phyloP scores from a whole-genome alignment of 371 early-diverging fungal species.

The Rhizomucor pusillus region DNA sequence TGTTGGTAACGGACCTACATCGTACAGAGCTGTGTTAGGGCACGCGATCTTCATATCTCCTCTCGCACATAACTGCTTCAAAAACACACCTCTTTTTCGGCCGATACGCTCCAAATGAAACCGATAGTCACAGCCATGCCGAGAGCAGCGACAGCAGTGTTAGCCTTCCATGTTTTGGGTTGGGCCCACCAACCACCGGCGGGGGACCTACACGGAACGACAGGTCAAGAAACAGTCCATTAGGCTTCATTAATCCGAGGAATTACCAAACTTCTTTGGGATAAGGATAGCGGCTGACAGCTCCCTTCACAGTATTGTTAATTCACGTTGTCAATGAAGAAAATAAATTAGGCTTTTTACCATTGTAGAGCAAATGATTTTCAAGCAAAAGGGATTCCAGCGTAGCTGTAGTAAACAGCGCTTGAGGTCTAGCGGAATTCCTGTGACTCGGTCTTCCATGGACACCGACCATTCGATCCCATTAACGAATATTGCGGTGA shows the following conservation, averaged over 20 bases:
- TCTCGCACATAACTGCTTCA: not conserved
- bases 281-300: constrained; percentile 59
- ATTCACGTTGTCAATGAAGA: too few relatives aligned
- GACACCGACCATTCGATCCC: too few relatives aligned
- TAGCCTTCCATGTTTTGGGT: constrained; percentile 79
- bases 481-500: too few relatives aligned
- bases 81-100: constrained; percentile 71
- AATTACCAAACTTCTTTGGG: constrained; percentile 65
- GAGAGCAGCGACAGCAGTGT: constrained; percentile 70
- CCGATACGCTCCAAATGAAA: constrained; percentile 75
- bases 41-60: not conserved
- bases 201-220: constrained; percentile 52
- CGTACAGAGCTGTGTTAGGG: not conserved
- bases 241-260: not conserved
- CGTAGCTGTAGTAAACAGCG: too few relatives aligned
- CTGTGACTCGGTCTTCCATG: too few relatives aligned
- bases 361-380: too few relatives aligned
- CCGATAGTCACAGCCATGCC: constrained; percentile 65
- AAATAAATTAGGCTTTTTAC: too few relatives aligned
- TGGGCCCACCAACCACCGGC: constrained; percentile 90
- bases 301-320: constrained; percentile 54
- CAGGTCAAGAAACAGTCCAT: not conserved
- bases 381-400: too few relatives aligned
- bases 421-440: too few relatives aligned
- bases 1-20: constrained; percentile 57